Evolutionary conservation across 106 monocot species (phyloP), one percentile per base, ranked within the genome.

Genomic region (Gastrodia elata): DNA sequence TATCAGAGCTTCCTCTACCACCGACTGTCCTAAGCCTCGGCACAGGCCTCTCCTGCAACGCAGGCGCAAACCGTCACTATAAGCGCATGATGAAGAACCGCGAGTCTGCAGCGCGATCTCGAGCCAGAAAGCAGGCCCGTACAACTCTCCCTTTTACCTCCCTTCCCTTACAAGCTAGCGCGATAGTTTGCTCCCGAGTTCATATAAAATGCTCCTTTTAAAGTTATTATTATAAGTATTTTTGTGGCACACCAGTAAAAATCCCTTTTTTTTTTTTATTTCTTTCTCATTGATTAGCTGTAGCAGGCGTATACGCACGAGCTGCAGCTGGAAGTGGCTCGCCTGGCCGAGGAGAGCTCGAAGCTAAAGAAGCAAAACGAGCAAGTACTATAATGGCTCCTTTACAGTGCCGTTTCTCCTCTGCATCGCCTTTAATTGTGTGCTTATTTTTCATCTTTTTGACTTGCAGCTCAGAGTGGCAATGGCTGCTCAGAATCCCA

Each of bases 71-170:
- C 74, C 75, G 84, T n/a, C 86, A 78, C 15, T 73, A 84, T 38
- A 94, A 81, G 71, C 74, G 91, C 8, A 88, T 94, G 90, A 94
- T 94, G 69, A 91, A 94, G 86, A 94, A 94, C 72, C 78, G 94
- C 46, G 88, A 84, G 76, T 91, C 87, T 4, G 91, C 91, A 33
- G 85, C 91, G 18, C 75, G 91, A 1, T 91, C 91, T 28, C 78
- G 94, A 14, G 90, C 94, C 6, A 64, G 94, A 38, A 94, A 94
- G 52, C 94, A 94, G 91, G 94, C 80, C 82, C 48, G 25, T 27
- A 44, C 16, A 27, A 28, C 6, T n/a, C n/a, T n/a, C n/a, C 32
- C 16, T 20, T 3, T n/a, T 2, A 18, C 26, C 15, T 68, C 20
- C 16, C 38, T 38, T 68, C 22, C 32, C 22, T 4, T 52, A 22